A percentile compares a stretch with the other conserved stretches of the same genome.
Conservation (phyloP, 1,139 yeast genomes). For the Candida sojae region DNA sequence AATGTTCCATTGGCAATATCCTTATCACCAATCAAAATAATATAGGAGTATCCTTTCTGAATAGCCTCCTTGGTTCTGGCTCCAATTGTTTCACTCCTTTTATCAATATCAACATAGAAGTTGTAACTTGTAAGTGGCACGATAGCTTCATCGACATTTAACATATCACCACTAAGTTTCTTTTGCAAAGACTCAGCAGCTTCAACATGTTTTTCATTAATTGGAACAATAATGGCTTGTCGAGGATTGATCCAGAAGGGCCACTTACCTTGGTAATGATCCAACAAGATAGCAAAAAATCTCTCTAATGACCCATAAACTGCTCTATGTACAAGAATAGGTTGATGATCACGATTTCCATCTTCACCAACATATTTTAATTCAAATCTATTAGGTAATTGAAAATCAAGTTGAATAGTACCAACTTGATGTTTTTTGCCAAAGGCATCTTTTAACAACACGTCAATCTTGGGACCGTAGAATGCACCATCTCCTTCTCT, state of each 20-base stretch:
- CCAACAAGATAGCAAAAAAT: constrained; percentile 85
- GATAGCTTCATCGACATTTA: constrained; percentile 24
- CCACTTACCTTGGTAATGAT: constrained; percentile 94
- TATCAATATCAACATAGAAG: constrained; percentile 76
- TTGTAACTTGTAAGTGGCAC: constrained; percentile 61
- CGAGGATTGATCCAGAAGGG: constrained; percentile 98
- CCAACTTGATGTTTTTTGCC: constrained; percentile 92
- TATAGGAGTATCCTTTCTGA: constrained; percentile 73
- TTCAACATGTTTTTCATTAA: constrained; percentile 56
- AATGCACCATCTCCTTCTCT: constrained; percentile 97
- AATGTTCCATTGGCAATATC: constrained; percentile 65
- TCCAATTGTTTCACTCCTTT: constrained; percentile 77
- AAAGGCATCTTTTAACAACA: constrained; percentile 79
- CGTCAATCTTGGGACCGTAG: constrained; percentile 95
- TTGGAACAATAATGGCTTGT: constrained; percentile 86
- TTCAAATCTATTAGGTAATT: constrained; percentile 83
- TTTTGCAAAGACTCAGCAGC: constrained; percentile 55
- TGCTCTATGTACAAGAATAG: constrained; percentile 94
- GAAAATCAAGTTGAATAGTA: constrained; percentile 93
- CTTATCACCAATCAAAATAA: constrained; percentile 83
- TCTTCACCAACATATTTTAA: constrained; percentile 60
- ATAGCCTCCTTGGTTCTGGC: constrained; percentile 78
- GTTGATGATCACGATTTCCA: constrained; percentile 56
- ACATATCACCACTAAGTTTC: constrained; percentile 52
- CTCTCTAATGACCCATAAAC: constrained; percentile 94